A percentile compares a stretch with the other conserved stretches of the same genome.
These are phyloP conservation scores for Cercophora samala DNA, from an alignment of 495 filamentous ascomycete species.

Conservation along the genomic window DNA sequence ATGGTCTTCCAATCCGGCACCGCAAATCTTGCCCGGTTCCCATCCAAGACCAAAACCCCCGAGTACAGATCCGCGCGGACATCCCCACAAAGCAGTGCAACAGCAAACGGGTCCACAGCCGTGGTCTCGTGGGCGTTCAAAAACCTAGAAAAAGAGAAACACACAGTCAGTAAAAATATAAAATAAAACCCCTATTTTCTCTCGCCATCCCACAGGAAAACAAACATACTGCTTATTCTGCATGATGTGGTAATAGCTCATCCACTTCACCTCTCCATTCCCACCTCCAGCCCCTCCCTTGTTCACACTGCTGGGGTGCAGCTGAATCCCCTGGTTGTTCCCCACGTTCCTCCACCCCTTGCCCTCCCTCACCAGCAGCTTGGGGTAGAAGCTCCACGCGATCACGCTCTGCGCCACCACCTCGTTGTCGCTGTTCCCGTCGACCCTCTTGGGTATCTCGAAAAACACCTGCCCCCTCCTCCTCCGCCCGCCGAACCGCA, in stretches of 20 bases:
- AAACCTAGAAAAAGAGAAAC: conserved; percentile 40
- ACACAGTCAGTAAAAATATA: not conserved
- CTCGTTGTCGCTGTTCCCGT: conserved; percentile 74
- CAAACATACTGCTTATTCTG: conserved; percentile 67
- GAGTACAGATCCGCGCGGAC: conserved; percentile 82
- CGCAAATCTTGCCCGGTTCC: conserved; percentile 81
- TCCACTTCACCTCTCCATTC: conserved; percentile 63
- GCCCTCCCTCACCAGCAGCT: conserved; percentile 78
- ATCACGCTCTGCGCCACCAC: conserved; percentile 72
- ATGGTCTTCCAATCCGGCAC: conserved; percentile 88
- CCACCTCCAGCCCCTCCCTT: conserved; percentile 54
- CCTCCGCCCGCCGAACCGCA: conserved; percentile 44
- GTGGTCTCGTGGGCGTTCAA: conserved; percentile 91
- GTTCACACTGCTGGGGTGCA: conserved; percentile 85
- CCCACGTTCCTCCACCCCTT: conserved; percentile 86
- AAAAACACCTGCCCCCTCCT: conserved; percentile 71
- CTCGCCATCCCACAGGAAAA: no score
- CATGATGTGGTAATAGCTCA: conserved; percentile 96
- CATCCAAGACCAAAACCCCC: conserved; percentile 79
- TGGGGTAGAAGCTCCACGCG: conserved; percentile 92
- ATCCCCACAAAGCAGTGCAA: conserved; percentile 83
- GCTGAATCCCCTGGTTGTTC: conserved; percentile 81
- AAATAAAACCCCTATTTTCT: no score
- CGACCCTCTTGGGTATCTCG: conserved; percentile 66
- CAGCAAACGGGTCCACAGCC: conserved; percentile 72